phyloP scores from a whole-genome alignment of 768 basidiomycete species.

The Termitomyces sp. region DNA sequence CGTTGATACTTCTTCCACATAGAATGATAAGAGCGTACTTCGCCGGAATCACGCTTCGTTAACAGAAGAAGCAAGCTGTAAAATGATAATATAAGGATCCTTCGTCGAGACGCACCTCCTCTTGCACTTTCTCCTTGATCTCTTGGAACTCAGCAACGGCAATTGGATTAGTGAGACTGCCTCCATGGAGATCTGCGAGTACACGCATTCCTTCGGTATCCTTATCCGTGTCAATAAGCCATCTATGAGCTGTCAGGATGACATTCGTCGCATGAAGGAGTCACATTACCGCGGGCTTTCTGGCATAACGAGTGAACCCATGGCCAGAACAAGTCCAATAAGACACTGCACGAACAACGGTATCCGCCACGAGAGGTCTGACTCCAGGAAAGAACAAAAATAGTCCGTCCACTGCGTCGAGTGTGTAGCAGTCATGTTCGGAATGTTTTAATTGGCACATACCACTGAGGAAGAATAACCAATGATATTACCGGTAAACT shows the following conservation, averaged over 20 bases:
- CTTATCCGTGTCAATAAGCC: slow-evolving; percentile 84
- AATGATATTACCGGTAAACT: slow-evolving; percentile 89
- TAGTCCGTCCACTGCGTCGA: slow-evolving; percentile 87
- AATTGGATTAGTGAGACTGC: slow-evolving; percentile 56
- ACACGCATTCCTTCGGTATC: slow-evolving; percentile 82
- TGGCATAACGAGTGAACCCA: slow-evolving; percentile 79
- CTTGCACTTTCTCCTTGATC: slow-evolving; percentile 75
- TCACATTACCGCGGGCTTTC: slow-evolving; percentile 75
- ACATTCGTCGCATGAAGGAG: neutral
- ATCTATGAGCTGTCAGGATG: slow-evolving; percentile 37
- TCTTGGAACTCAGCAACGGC: slow-evolving; percentile 86
- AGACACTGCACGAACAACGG: slow-evolving; percentile 86
- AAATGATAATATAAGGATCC: neutral
- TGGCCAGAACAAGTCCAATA: slow-evolving; percentile 75
- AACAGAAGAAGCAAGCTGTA: neutral
- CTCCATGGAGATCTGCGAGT: slow-evolving; percentile 86
- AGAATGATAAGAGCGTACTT: slow-evolving; percentile 65
- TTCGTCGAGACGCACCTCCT: slow-evolving; percentile 43
- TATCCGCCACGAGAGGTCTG: slow-evolving; percentile 86
- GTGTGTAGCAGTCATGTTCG: neutral
- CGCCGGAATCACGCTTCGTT: slow-evolving; percentile 65
- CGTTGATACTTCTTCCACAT: slow-evolving; percentile 90
- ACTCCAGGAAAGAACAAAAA: slow-evolving; percentile 84
- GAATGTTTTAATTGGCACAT: slow-evolving; percentile 22
- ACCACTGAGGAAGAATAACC: slow-evolving; percentile 91